A percentile compares a stretch with the other conserved stretches of the same genome.
Evolutionary conservation across 129 eudicot species (phyloP).

Genomic region (Centaurea solstitialis): DNA sequence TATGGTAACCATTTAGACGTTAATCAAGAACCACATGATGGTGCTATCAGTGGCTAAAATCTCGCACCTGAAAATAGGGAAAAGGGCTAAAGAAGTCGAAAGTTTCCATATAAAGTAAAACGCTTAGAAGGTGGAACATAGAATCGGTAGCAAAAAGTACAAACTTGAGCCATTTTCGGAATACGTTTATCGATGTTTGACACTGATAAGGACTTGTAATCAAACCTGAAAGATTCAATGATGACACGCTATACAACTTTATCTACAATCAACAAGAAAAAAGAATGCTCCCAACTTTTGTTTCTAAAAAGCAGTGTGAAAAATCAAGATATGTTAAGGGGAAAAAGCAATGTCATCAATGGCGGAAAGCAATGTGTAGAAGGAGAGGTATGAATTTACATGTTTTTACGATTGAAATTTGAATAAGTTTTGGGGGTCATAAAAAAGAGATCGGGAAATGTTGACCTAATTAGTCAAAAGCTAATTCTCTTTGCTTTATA

Average conservation of each 20-base stretch:
- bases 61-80: neutral
- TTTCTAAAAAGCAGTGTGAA: constrained; percentile 16
- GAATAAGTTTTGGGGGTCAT: neutral
- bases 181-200: neutral
- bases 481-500: neutral
- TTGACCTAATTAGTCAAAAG: constrained; percentile 11
- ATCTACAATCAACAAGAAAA: neutral
- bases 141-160: neutral
- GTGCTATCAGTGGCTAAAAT: neutral
- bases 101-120: neutral
- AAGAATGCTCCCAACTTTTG: neutral
- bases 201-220: neutral
- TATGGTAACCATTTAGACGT: neutral
- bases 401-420: constrained; percentile 9
- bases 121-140: neutral
- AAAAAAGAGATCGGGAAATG: neutral
- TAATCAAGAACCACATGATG: neutral
- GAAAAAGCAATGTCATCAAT: constrained; percentile 10
- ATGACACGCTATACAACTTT: neutral
- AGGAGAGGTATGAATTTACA: constrained; percentile 1
- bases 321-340: neutral
- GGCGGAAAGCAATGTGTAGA: constrained; percentile 23
- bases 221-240: neutral
- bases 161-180: constrained; percentile 4
- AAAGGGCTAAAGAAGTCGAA: neutral